Conservation (phyloP, 2,329 filamentous ascomycete genomes). For the Akanthomyces muscarius region DNA sequence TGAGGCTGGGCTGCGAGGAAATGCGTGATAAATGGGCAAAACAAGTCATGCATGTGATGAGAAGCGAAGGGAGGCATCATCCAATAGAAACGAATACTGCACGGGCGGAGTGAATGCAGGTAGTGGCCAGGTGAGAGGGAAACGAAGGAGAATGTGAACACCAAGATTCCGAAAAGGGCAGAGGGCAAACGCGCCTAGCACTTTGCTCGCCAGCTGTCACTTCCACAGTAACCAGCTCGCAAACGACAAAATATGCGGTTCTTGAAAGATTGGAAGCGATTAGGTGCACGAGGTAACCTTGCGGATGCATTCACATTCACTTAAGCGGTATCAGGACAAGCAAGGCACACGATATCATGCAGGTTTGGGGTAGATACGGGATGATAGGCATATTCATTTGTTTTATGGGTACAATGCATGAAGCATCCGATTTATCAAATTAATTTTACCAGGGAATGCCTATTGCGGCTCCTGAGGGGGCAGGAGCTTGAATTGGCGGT, state of each 20-base stretch:
- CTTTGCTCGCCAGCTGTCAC: not conserved
- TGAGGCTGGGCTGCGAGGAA: not conserved
- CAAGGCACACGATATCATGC: not conserved
- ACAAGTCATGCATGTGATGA: not conserved
- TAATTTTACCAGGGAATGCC: slow-evolving; percentile 11
- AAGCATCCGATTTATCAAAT: not conserved
- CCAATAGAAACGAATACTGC: not conserved
- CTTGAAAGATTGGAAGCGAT: not conserved
- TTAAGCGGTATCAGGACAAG: not conserved
- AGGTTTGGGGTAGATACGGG: not conserved
- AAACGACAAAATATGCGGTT: not conserved
- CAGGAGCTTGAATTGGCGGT: slow-evolving; percentile 12
- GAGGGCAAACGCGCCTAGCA: slow-evolving; percentile 8
- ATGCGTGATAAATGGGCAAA: not conserved
- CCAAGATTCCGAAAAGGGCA: not conserved
- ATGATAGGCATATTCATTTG: not conserved
- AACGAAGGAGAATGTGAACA: slow-evolving; percentile 16
- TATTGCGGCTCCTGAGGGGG: slow-evolving; percentile 3
- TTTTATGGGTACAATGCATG: not conserved
- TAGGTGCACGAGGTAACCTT: not conserved
- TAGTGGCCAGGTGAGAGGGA: not conserved
- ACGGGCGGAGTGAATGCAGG: slow-evolving; percentile 5
- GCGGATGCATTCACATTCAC: not conserved
- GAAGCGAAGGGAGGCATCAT: not conserved
- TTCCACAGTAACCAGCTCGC: not conserved